Evolutionary conservation across 1,284 basidiomycete genomes (phyloP), one percentile per base, ranked within the genome.

Genomic region (Moniliophthora roreri): DNA sequence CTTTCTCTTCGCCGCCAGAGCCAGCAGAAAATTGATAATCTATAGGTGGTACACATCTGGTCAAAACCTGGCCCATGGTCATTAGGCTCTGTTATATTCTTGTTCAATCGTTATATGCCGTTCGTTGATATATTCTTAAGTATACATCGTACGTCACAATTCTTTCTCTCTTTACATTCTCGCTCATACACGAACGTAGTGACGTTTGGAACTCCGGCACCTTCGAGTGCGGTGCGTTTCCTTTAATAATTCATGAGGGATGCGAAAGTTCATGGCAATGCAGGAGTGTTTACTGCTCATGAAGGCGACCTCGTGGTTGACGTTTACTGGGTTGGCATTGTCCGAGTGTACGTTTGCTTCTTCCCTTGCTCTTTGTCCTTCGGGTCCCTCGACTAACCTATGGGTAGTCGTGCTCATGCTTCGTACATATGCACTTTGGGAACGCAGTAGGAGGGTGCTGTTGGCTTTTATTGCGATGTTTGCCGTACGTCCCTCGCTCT

Each of bases 341-440:
- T 72, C 73, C 0, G 72, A 75, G 66, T 57, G 72, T 71, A 28
- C 4, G 63, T 52, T 4, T n/a, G n/a, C n/a, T n/a, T n/a, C n/a
- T n/a, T n/a, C n/a, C n/a, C n/a, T n/a, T n/a, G n/a, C n/a, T n/a
- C n/a, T n/a, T n/a, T n/a, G n/a, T n/a, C n/a, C n/a, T n/a, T n/a
- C n/a, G n/a, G n/a, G n/a, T n/a, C n/a, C n/a, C n/a, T n/a, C 32
- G 34, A 20, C 52, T 47, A 38, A 23, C 21, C 16, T 45, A 45
- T 32, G n/a, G 5, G n/a, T n/a, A 74, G 70, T 58, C 6, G 69
- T 75, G 38, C 64, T 76, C 13, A 64, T 72, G 54, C 56, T 77
- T 6, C 70, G 73, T n/a, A 76, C 75, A 7, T 75, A 73, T 52
- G 74, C 74, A 3, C 66, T 76, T 16, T 77, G 73, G 72, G 69